These are phyloP conservation scores for Hymenoscyphus infarciens DNA, from an alignment of 2,329 filamentous ascomycete genomes.

Conservation along the genomic window DNA sequence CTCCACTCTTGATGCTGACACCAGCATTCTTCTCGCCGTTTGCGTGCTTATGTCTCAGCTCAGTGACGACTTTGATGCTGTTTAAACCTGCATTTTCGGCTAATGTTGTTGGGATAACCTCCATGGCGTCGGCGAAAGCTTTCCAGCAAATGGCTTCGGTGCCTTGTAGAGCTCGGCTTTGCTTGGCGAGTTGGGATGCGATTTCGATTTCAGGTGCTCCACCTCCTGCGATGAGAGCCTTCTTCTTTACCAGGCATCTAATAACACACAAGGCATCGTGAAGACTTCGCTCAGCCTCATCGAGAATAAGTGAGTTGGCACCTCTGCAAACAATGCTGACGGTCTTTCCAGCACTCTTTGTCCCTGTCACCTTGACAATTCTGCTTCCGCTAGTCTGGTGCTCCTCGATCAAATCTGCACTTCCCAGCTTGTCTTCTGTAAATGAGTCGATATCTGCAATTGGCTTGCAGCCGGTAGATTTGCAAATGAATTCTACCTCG, in stretches of 20 bases:
- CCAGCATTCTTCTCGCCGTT: slow-evolving; percentile 94
- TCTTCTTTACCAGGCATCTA: slow-evolving; percentile 97
- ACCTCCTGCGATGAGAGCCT: slow-evolving; percentile 95
- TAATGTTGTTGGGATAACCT: slow-evolving; percentile 93
- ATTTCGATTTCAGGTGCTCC: slow-evolving; percentile 97
- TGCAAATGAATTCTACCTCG: slow-evolving; percentile 99
- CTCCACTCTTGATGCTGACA: slow-evolving; percentile 96
- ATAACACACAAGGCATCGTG: slow-evolving; percentile 98
- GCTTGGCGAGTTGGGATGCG: slow-evolving; percentile 77
- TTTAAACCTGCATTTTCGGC: slow-evolving; percentile 97
- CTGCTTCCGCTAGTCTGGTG: slow-evolving; percentile 81
- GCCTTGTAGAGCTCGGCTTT: slow-evolving; percentile 77
- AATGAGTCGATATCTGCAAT: slow-evolving; percentile 98
- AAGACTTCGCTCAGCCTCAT: slow-evolving; percentile 93
- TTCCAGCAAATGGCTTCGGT: slow-evolving; percentile 99
- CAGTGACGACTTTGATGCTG: slow-evolving; percentile 97
- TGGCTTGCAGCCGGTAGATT: slow-evolving; percentile 97
- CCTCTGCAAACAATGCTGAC: slow-evolving; percentile 93
- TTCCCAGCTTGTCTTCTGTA: slow-evolving; percentile 95
- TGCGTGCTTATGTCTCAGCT: slow-evolving; percentile 89
- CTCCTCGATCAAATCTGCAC: slow-evolving; percentile 91
- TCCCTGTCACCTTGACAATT: slow-evolving; percentile 92
- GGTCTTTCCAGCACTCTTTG: slow-evolving; percentile 79
- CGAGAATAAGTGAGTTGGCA: slow-evolving; percentile 89
- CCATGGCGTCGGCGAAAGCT: slow-evolving; percentile 95